phyloP scores from a whole-genome alignment of 176 grass and related monocot species.

The Zea luxurians region DNA sequence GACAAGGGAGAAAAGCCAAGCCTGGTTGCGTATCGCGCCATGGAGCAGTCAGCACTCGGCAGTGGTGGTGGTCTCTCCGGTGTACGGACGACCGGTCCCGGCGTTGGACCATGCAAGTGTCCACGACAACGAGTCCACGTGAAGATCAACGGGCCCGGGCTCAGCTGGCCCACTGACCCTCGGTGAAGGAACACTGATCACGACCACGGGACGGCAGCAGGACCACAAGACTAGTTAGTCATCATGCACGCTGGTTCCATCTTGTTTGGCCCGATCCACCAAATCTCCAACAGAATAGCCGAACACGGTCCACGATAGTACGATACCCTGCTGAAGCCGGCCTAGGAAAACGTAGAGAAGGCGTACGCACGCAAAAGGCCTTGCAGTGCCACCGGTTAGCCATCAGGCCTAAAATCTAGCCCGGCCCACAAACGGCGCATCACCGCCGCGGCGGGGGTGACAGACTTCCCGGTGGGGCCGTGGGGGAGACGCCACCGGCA shows the following conservation, averaged over 20 bases:
- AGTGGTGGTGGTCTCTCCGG: neutral
- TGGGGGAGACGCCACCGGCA: constrained; percentile 7
- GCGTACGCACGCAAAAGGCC: neutral
- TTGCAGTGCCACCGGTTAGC: neutral
- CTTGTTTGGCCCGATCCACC: too few species aligned
- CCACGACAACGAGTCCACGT: constrained; percentile 21
- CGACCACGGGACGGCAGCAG: too few species aligned
- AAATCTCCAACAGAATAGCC: neutral
- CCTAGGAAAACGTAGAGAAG: neutral
- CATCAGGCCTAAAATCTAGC: neutral
- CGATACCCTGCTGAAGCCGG: neutral
- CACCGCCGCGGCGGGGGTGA: constrained; percentile 8
- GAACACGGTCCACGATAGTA: neutral
- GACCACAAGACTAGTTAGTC: too few species aligned
- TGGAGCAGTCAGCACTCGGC: neutral
- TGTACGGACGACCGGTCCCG: neutral
- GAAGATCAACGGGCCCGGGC: constrained; percentile 8
- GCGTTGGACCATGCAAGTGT: neutral
- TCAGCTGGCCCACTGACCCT: too few species aligned
- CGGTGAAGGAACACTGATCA: too few species aligned
- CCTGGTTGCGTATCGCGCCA: neutral
- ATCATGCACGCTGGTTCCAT: too few species aligned
- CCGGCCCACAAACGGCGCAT: constrained; percentile 9
- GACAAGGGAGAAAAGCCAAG: neutral
- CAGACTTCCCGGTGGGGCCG: constrained; percentile 20